Percentiles rank a stretch among this genome's conserved stretches.
These are phyloP conservation scores for Flueggea neowawraea DNA, from an alignment of 441 rosid species.

Conservation along the genomic window DNA sequence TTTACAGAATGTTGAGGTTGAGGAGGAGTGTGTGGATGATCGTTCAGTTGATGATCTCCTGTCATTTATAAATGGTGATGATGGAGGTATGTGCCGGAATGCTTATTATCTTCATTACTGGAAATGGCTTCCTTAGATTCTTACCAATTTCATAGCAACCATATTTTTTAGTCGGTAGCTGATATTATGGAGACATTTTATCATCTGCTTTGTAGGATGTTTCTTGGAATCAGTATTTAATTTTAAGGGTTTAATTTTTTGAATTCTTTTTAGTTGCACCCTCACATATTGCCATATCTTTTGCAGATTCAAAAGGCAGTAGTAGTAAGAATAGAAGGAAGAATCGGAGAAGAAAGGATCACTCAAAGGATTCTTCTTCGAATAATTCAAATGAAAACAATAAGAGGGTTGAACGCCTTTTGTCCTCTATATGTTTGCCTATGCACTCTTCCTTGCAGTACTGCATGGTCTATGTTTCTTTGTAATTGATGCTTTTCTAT, in stretches of 20 bases:
- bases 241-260: not conserved
- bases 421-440: constrained; percentile 26
- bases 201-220: not conserved
- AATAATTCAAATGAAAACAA: constrained; percentile 30
- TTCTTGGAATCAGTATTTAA: not conserved
- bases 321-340: constrained; percentile 80
- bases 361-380: constrained; percentile 31
- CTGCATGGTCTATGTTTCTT: not conserved
- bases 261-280: not conserved
- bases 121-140: constrained; percentile 2
- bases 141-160: constrained; percentile 6
- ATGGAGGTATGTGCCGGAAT: constrained; percentile 38
- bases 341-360: constrained; percentile 63
- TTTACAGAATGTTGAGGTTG: constrained; percentile 60
- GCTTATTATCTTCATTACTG: not conserved
- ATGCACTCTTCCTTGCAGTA: not conserved
- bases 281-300: constrained; percentile 26
- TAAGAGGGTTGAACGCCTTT: not conserved
- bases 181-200: not conserved
- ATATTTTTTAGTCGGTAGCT: not conserved
- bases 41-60: constrained; percentile 94
- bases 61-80: constrained; percentile 78
- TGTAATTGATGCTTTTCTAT: not conserved
- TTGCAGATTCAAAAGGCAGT: constrained; percentile 62
- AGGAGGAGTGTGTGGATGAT: constrained; percentile 71